Conservation (phyloP, 768 basidiomycete species). For the Boletus vinaceobasis region DNA sequence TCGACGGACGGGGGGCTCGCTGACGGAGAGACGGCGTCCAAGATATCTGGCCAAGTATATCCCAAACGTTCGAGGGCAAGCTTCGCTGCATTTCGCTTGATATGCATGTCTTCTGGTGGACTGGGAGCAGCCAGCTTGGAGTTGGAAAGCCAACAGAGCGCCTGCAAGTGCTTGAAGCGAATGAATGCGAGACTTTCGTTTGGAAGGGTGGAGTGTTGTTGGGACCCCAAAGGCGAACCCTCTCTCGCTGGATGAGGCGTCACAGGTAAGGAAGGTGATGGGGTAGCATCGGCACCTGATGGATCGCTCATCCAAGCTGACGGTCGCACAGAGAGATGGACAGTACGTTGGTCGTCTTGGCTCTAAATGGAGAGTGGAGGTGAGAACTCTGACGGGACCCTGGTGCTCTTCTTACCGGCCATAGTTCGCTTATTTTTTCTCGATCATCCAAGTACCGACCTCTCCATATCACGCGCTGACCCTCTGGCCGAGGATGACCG, state of each 20-base stretch:
- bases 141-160: constrained; percentile 23
- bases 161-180: constrained; percentile 25
- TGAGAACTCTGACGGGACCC: constrained; percentile 3
- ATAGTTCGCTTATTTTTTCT: constrained; percentile 63
- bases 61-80: constrained; percentile 33
- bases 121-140: constrained; percentile 14
- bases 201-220: background rate
- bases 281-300: constrained; percentile 32
- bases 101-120: constrained; percentile 10
- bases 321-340: constrained; percentile 79
- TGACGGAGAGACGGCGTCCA: constrained; percentile 37
- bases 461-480: constrained; percentile 74
- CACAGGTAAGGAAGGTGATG: constrained; percentile 4
- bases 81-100: constrained; percentile 21
- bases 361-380: constrained; percentile 35
- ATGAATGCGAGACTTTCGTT: constrained; percentile 16
- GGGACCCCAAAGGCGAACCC: background rate
- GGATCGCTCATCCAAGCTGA: constrained; percentile 67
- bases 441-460: constrained; percentile 64
- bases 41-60: constrained; percentile 41
- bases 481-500: constrained; percentile 63
- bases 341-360: constrained; percentile 52
- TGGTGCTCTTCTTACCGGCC: constrained; percentile 51
- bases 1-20: constrained; percentile 10
- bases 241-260: background rate